Percentiles rank a stretch among this genome's conserved stretches.
These are phyloP conservation scores for Podila epigama DNA, from an alignment of 192 early-diverging fungal species.

Conservation along the genomic window DNA sequence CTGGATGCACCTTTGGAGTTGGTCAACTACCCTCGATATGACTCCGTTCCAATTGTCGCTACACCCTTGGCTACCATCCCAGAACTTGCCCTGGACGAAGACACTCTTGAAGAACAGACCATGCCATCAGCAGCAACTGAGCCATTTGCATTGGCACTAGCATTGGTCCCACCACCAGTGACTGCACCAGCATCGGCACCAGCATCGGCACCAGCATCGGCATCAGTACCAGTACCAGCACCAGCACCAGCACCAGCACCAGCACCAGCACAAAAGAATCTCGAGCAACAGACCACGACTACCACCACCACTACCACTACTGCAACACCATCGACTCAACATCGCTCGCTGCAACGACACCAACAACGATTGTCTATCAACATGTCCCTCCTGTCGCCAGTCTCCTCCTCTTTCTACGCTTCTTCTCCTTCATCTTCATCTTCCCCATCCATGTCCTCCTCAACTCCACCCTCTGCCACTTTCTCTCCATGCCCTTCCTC, in stretches of 20 bases:
- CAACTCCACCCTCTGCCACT: constrained; percentile 14
- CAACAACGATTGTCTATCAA: constrained; percentile 21
- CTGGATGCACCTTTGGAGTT: background rate
- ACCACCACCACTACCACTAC: background rate
- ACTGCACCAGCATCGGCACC: no score
- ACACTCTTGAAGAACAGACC: background rate
- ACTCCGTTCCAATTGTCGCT: background rate
- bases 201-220: background rate
- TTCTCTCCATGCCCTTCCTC: constrained; percentile 11
- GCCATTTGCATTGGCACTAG: no score
- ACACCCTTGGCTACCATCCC: constrained; percentile 20
- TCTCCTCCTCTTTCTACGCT: background rate
- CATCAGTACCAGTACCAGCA: background rate
- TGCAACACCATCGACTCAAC: background rate
- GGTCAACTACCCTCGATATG: no score
- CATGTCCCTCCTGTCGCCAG: constrained; percentile 11
- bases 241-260: background rate
- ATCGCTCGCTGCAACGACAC: no score
- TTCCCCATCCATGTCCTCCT: constrained; percentile 3
- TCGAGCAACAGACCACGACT: no score
- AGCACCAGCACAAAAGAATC: background rate
- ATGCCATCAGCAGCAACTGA: no score
- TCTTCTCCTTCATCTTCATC: constrained; percentile 3
- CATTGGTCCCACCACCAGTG: no score
- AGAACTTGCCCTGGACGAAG: constrained; percentile 1